A percentile compares a stretch with the other conserved stretches of the same genome.
Conservation (phyloP, 768 basidiomycete genomes). For the Leucocoprinus leucothites region DNA sequence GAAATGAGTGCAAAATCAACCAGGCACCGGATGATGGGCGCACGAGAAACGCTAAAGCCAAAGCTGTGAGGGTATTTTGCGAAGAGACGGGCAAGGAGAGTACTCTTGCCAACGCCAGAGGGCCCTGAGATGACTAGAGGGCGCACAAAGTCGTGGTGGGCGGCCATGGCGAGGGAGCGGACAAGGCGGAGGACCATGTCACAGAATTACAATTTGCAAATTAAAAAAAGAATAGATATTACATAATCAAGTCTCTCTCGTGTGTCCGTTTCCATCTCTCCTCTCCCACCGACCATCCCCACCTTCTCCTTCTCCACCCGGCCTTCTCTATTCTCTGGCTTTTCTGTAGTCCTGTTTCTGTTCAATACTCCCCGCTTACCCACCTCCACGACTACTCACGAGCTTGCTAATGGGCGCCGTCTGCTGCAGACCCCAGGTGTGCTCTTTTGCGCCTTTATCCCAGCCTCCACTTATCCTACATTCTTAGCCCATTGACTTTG, state of each 20-base stretch:
- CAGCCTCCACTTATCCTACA: slow-evolving; percentile 1
- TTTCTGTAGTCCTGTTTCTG: not conserved
- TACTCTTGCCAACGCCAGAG: slow-evolving; percentile 93
- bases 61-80: slow-evolving; percentile 79
- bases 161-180: not conserved
- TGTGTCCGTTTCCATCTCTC: slow-evolving; percentile 6
- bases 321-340: not conserved
- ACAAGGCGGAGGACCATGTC: slow-evolving; percentile 3
- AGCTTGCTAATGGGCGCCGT: slow-evolving; percentile 65
- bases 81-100: slow-evolving; percentile 81
- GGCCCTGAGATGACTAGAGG: slow-evolving; percentile 90
- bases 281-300: slow-evolving; percentile 10
- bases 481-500: slow-evolving; percentile 86
- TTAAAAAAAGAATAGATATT: not conserved
- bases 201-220: not conserved
- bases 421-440: slow-evolving; percentile 80
- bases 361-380: not conserved
- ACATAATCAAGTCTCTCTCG: slow-evolving; percentile 6
- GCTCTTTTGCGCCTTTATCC: slow-evolving; percentile 16
- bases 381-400: slow-evolving; percentile 9
- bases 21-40: slow-evolving; percentile 21
- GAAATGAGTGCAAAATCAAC: slow-evolving; percentile 14
- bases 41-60: slow-evolving; percentile 93
- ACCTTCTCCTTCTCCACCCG: not conserved
- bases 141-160: slow-evolving; percentile 38